phyloP scores from a whole-genome alignment of 1,139 yeast genomes.

The Scheffersomyces cryptocercus region DNA sequence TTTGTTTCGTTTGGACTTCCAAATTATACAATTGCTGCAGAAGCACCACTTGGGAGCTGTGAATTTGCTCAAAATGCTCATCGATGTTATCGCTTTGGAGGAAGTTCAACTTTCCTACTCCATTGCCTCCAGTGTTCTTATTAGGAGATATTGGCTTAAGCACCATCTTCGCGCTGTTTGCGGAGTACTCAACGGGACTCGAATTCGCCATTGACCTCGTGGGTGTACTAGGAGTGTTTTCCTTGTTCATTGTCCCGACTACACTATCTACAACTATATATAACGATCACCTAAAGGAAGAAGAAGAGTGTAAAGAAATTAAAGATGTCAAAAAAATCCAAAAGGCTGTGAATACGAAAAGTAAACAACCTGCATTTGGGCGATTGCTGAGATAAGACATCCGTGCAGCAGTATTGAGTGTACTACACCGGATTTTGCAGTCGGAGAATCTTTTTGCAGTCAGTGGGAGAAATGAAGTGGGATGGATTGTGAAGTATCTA shows the following conservation, averaged over 20 bases:
- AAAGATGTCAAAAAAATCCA: not conserved
- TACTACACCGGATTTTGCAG: no score
- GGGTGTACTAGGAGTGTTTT: conserved; percentile 9
- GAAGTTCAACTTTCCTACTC: conserved; percentile 27
- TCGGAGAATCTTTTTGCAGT: no score
- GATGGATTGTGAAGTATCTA: no score
- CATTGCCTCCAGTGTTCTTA: conserved; percentile 12
- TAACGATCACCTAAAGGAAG: not conserved
- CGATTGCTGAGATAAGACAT: not conserved
- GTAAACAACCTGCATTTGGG: conserved; percentile 4
- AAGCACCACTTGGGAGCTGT: conserved; percentile 27
- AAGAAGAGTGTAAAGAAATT: not conserved
- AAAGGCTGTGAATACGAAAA: not conserved
- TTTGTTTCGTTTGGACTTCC: conserved; percentile 38
- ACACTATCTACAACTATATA: not conserved
- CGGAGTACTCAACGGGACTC: not conserved
- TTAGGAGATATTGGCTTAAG: conserved; percentile 32
- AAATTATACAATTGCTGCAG: conserved; percentile 32
- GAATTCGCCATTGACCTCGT: not conserved
- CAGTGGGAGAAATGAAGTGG: no score
- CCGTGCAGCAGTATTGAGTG: no score
- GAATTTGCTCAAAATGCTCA: conserved; percentile 31
- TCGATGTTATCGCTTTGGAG: conserved; percentile 33
- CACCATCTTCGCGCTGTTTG: conserved; percentile 10
- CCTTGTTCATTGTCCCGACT: conserved; percentile 4